A percentile compares a stretch with the other conserved stretches of the same genome.
Evolutionary conservation across 1,284 basidiomycete genomes (phyloP).

Genomic region (Apiotrichum domesticum): DNA sequence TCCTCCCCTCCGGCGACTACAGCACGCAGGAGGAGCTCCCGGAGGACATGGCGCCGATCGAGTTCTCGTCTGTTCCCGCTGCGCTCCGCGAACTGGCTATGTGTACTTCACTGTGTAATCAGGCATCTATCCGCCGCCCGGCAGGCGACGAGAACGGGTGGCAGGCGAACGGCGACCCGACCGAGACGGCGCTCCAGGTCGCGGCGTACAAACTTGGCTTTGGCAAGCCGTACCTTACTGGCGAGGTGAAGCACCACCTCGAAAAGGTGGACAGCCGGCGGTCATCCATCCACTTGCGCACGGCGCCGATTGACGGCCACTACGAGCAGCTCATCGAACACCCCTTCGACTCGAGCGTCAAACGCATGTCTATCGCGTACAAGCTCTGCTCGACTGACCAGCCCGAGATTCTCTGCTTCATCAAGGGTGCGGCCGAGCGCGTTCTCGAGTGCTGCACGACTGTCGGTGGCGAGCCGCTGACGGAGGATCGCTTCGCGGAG

Average conservation of each 20-base stretch:
- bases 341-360: conserved; percentile 60
- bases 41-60: conserved; percentile 22
- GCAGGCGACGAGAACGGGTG: conserved; percentile 50
- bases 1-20: conserved; percentile 17
- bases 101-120: conserved; percentile 51
- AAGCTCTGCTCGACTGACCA: neutral
- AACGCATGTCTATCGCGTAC: conserved; percentile 58
- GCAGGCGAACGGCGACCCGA: conserved; percentile 65
- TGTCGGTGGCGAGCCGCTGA: conserved; percentile 35
- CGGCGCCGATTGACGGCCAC: conserved; percentile 23
- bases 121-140: conserved; percentile 47
- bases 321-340: conserved; percentile 49
- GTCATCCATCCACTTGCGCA: conserved; percentile 3
- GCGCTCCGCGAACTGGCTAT: conserved; percentile 46
- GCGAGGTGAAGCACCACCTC: conserved; percentile 6
- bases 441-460: conserved; percentile 53
- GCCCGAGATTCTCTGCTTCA: conserved; percentile 34
- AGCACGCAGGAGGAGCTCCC: conserved; percentile 18
- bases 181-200: conserved; percentile 61
- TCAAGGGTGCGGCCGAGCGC: conserved; percentile 62
- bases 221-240: conserved; percentile 46
- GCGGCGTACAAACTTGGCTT: conserved; percentile 54
- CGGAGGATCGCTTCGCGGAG: conserved; percentile 37
- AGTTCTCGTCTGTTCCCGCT: conserved; percentile 24
- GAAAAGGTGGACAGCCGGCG: conserved; percentile 2